phyloP scores from a whole-genome alignment of 2,329 filamentous ascomycete genomes.

The Sphaerulina musiva region DNA sequence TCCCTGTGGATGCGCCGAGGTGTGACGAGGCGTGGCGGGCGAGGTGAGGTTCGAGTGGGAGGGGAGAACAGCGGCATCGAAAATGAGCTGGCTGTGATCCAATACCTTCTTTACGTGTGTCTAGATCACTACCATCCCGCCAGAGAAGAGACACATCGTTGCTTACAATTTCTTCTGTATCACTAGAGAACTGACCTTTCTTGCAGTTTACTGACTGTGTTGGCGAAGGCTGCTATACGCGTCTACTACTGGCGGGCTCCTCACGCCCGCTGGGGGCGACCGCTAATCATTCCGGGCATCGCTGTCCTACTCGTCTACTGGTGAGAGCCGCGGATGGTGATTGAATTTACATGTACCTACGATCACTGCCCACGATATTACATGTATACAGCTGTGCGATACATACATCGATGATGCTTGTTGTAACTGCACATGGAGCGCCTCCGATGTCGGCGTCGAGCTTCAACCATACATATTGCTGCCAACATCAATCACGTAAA shows the following conservation, averaged over 20 bases:
- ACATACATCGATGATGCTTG: too few species aligned
- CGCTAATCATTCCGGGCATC: too few species aligned
- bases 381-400: too few species aligned
- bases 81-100: not conserved
- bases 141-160: not conserved
- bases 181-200: not conserved
- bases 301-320: too few species aligned
- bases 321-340: too few species aligned
- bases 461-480: too few species aligned
- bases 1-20: constrained; percentile 1
- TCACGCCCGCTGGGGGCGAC: too few species aligned
- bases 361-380: too few species aligned
- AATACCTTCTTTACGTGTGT: not conserved
- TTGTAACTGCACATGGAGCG: too few species aligned
- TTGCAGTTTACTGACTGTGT: not conserved
- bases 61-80: not conserved
- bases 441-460: too few species aligned
- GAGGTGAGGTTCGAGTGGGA: not conserved
- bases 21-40: not conserved
- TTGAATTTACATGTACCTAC: too few species aligned
- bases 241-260: not conserved
- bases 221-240: not conserved
- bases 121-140: not conserved
- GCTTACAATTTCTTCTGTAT: not conserved
- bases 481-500: too few species aligned